These are phyloP conservation scores for Botryotinia narcissicola DNA, from an alignment of 2,329 filamentous ascomycete genomes.

Conservation along the genomic window DNA sequence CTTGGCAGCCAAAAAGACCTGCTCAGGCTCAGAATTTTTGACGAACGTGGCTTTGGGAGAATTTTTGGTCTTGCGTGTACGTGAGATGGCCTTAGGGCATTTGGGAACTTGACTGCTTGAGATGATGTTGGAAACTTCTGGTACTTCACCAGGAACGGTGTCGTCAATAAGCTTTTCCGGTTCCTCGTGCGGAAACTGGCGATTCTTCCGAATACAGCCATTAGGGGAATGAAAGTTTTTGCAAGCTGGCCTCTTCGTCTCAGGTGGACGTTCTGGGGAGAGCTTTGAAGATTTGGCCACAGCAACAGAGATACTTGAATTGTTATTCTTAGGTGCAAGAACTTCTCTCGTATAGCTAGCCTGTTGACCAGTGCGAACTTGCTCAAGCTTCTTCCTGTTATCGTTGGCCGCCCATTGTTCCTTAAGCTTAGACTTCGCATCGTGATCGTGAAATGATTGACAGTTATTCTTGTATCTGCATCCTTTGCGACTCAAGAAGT, in stretches of 20 bases:
- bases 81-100: background rate
- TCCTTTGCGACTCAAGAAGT: background rate
- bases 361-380: background rate
- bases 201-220: background rate
- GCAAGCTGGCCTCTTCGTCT: background rate
- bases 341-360: background rate
- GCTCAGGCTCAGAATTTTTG: background rate
- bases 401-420: background rate
- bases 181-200: background rate
- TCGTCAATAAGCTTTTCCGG: constrained; percentile 5
- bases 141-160: background rate
- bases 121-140: background rate
- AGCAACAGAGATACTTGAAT: background rate
- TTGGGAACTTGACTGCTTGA: background rate
- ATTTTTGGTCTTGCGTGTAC: background rate
- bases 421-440: background rate
- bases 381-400: background rate
- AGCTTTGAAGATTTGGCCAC: background rate
- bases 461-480: background rate
- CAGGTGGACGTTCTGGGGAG: background rate
- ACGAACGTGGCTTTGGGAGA: background rate
- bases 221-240: background rate
- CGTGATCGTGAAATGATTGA: background rate
- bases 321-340: background rate
- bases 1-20: background rate